Percentiles rank a stretch among this genome's conserved stretches.
Evolutionary conservation across 169 alveolate species (phyloP).

Genomic region (Plasmodium adleri): DNA sequence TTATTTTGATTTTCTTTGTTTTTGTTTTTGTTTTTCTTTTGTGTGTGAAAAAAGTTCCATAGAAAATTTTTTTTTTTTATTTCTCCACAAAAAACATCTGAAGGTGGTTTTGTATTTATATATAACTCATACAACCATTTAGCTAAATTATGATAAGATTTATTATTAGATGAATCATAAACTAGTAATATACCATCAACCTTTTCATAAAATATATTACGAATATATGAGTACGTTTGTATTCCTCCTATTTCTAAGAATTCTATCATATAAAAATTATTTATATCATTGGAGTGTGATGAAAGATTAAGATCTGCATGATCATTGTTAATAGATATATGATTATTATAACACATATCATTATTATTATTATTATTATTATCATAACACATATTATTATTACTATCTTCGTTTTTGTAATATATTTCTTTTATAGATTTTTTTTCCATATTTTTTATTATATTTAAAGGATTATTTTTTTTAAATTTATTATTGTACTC

Average conservation of each 20-base stretch:
- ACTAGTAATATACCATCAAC: conserved; percentile 66
- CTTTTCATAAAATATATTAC: conserved; percentile 72
- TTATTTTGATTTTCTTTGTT: not conserved
- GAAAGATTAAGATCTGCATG: not conserved
- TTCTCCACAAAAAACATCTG: conserved; percentile 44
- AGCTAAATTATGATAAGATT: conserved; percentile 62
- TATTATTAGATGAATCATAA: conserved; percentile 65
- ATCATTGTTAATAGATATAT: not conserved
- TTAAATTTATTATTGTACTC: conserved; percentile 54
- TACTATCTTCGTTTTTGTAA: too few species aligned
- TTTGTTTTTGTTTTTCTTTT: not conserved
- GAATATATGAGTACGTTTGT: conserved; percentile 44
- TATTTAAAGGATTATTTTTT: conserved; percentile 53
- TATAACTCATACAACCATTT: conserved; percentile 69
- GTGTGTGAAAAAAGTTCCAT: conserved; percentile 46
- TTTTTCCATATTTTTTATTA: not conserved
- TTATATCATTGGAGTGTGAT: not conserved
- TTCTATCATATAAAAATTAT: conserved; percentile 29
- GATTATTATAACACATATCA: too few species aligned
- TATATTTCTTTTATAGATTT: too few species aligned
- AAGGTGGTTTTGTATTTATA: conserved; percentile 50
- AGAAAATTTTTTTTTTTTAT: conserved; percentile 13
- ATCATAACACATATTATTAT: too few species aligned
- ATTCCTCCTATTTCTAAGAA: conserved; percentile 74
- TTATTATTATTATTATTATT: not conserved